Evolutionary conservation across 306 rosid genomes (phyloP).

Genomic region (Heteromeles arbutifolia): DNA sequence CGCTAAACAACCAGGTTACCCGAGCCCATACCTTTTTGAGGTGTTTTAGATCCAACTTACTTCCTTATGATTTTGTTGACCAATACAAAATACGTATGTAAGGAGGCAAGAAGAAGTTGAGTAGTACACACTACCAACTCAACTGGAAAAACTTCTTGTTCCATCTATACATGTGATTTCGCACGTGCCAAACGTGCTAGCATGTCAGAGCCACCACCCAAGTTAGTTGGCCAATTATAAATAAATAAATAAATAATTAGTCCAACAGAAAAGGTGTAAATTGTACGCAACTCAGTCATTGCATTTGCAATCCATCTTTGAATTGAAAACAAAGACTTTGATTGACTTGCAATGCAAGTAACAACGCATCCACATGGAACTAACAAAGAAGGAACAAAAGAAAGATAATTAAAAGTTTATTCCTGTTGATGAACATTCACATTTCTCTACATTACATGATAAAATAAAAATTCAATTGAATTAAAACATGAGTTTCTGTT

Average conservation of each 20-base stretch:
- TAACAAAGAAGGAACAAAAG: not conserved
- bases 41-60: not conserved
- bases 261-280: not conserved
- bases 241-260: not conserved
- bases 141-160: not conserved
- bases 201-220: not conserved
- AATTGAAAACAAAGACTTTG: not conserved
- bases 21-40: not conserved
- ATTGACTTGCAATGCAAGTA: not conserved
- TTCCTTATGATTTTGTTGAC: not conserved
- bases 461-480: slow-evolving; percentile 31
- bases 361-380: not conserved
- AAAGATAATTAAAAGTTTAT: not conserved
- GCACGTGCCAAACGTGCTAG: not conserved
- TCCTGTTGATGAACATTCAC: slow-evolving; percentile 8
- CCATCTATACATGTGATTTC: not conserved
- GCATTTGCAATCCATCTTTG: not conserved
- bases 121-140: not conserved
- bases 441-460: slow-evolving; percentile 12
- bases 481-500: slow-evolving; percentile 23
- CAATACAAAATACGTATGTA: not conserved
- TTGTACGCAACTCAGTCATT: not conserved
- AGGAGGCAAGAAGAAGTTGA: not conserved
- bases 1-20: not conserved
- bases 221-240: not conserved